Evolutionary conservation across 306 rosid genomes (phyloP), one percentile per base, ranked within the genome.

Genomic region (Hippophae tibetana): DNA sequence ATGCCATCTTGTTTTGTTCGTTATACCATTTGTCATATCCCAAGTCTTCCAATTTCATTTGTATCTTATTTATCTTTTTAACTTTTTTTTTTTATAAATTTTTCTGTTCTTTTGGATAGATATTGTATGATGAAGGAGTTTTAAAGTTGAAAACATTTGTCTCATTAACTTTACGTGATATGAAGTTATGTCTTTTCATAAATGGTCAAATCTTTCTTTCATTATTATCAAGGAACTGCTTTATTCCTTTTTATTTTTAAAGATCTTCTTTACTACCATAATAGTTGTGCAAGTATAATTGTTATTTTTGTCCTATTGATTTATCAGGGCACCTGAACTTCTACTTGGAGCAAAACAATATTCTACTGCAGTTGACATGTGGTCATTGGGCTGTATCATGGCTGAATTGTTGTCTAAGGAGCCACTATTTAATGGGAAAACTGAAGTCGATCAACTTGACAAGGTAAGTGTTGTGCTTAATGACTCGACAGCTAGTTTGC

Each of bases 381-480:
- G 99, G 99, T 93, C 99, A 18, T 69, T 93, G 68, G 99, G 99
- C 58, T 93, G 99, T 73, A 93, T 93, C 70, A 93, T 93, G 99
- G 99, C 95, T 47, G 99, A 93, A 69, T 72, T 93, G 68, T 76
- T 93, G 70, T 86, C 99, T 47, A 93, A 86, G 80, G 95, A 88
- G 60, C 95, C 99, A 5, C 72, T 93, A 5, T 93, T 93, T 50
- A 93, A 93, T 52, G 99, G 99, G 71, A 93, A 74, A 82, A 82
- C 95, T 2, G 99, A 93, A 75, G 75, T 89, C 64, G 99, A 93
- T 69, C 99, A 93, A 69, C 96, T 93, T 66, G 99, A 93, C 81
- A 93, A 93, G 90, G 99, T 84, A 77, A 60, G 12, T 43, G 51
- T 69, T 60, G 64, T 42, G 10, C 3, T 52, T 8, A 27, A 43